Base-by-base conservation (phyloP, 345 rosid species). In the Acer negundo region DNA sequence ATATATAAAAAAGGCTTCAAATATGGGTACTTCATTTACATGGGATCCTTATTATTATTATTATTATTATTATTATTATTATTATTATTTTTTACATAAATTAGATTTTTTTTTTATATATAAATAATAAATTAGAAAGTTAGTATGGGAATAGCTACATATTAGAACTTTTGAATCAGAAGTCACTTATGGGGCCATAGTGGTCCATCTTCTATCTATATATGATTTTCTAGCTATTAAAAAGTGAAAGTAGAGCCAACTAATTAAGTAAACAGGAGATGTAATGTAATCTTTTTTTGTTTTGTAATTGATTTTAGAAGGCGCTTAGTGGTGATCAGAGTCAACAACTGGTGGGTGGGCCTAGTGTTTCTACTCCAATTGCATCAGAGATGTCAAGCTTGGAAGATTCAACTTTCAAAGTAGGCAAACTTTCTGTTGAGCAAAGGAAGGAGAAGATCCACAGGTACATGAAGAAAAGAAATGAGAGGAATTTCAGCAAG, bases 401-500 rank as follows among this genome's bases (percentile, higher is more conserved):
- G 84, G 99, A 94, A 81, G 97, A 94, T 80, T 64, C 98, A 70
- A 76, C 87, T 46, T 85, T 87, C 67, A 92, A 86, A 80, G 94
- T 89, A 11, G 95, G 90, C 10, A 96, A 92, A 78, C 89, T 96
- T 61, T 89, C 99, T 3, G 85, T 85, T 6, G 97, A 96, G 75
- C 95, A 96, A 78, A 90, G 97, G 79, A 94, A 89, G 84, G 98
- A 96, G 89, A 96, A 90, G 86, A 94, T 96, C 58, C 92, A 88
- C 74, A 90, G 95, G 84, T 96, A 94, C 81, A 81, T 94, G 94
- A 96, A 92, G 93, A 96, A 96, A 80, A 90, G 97, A 68, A 94
- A 91, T 72, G 92, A 96, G 78, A 92, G 99, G 62, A 96, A 96
- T 72, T 96, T 96, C 91, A 85, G 90, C 95, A 96, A 91, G 87